A percentile compares a stretch with the other conserved stretches of the same genome.
These are phyloP conservation scores for Rhodamnia argentea DNA, from an alignment of 345 rosid species.

Conservation along the genomic window DNA sequence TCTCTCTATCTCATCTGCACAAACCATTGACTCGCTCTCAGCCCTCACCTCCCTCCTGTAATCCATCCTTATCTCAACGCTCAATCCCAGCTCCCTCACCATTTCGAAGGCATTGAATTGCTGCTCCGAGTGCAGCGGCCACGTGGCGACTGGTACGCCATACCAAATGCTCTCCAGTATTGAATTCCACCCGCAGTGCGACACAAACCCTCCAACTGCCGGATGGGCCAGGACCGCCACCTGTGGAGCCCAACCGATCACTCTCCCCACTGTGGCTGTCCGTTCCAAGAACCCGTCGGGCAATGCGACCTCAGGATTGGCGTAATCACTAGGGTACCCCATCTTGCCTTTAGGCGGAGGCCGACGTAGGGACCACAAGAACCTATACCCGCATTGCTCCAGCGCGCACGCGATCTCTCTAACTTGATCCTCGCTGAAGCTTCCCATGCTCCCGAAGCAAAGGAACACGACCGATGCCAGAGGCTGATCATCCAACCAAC, in stretches of 20 bases:
- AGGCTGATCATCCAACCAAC: conserved; percentile 57
- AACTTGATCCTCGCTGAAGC: conserved; percentile 33
- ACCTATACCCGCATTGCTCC: background rate
- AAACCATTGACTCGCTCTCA: background rate
- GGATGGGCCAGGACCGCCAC: conserved; percentile 5
- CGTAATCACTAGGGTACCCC: conserved; percentile 7
- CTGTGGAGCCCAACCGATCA: conserved; percentile 55
- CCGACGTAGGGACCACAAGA: conserved; percentile 35
- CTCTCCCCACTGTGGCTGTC: conserved; percentile 21
- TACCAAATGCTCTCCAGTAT: conserved; percentile 38
- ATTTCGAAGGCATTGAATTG: conserved; percentile 37
- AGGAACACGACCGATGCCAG: conserved; percentile 43
- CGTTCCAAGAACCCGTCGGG: conserved; percentile 44
- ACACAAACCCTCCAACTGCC: conserved; percentile 43
- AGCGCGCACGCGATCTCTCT: conserved; percentile 2
- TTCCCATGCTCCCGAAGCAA: conserved; percentile 64
- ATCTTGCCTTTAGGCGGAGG: conserved; percentile 3
- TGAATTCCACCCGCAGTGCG: conserved; percentile 66
- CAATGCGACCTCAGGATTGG: conserved; percentile 13
- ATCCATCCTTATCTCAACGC: conserved; percentile 4
- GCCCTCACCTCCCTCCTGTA: background rate
- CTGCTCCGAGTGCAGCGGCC: conserved; percentile 57
- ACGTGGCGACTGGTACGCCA: conserved; percentile 37
- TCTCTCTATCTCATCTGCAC: conserved; percentile 17
- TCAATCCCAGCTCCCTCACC: conserved; percentile 32